A percentile compares a stretch with the other conserved stretches of the same genome.
These are phyloP conservation scores for Talaromyces sp. DNA, from an alignment of 2,329 filamentous ascomycete species.

Conservation along the genomic window DNA sequence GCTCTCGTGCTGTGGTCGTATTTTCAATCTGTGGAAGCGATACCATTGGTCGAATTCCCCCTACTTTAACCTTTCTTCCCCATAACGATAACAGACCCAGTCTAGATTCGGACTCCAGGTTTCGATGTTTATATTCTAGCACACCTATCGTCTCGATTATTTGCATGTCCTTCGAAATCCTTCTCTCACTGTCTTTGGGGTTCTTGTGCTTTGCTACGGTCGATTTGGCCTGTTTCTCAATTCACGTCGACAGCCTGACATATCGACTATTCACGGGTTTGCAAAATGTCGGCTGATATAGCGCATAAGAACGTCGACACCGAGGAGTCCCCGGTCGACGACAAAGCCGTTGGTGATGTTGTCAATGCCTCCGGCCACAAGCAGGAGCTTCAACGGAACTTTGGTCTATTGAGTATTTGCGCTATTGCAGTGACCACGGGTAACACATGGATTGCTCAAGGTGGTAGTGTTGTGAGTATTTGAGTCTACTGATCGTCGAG, in stretches of 20 bases:
- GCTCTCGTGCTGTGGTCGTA: background rate
- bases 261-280: background rate
- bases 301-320: slow-evolving; percentile 27
- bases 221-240: background rate
- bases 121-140: slow-evolving; percentile 7
- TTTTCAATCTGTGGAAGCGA: background rate
- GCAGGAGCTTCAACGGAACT: slow-evolving; percentile 64
- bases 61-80: background rate
- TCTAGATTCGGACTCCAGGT: background rate
- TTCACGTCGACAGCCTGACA: background rate
- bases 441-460: slow-evolving; percentile 65
- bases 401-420: slow-evolving; percentile 59
- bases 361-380: slow-evolving; percentile 64
- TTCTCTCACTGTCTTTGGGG: background rate
- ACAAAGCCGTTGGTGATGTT: slow-evolving; percentile 38
- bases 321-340: slow-evolving; percentile 29
- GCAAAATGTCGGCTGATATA: slow-evolving; percentile 24
- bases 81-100: background rate
- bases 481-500: background rate
- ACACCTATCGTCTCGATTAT: background rate
- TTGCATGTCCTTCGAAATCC: background rate
- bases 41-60: background rate
- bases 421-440: slow-evolving; percentile 62
- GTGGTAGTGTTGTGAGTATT: slow-evolving; percentile 58
- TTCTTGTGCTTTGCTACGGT: background rate